These are phyloP conservation scores for Chernovozyma sophiae-reginae DNA, from an alignment of 1,139 yeast genomes.

Conservation along the genomic window DNA sequence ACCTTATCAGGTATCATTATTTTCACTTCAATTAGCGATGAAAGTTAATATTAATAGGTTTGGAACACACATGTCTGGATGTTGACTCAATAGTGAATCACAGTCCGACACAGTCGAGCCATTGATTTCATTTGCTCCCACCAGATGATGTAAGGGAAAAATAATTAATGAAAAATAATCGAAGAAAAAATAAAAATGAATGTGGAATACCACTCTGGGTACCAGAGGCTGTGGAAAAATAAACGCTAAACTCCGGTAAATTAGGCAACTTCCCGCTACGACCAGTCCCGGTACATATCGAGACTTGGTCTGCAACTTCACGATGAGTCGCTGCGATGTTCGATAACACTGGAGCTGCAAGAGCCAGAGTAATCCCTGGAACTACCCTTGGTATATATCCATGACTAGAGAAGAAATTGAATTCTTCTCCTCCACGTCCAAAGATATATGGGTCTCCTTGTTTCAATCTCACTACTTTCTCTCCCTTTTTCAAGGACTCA, in stretches of 20 bases:
- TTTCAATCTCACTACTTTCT: conserved; percentile 80
- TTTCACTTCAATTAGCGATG: no score
- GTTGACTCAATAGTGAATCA: no score
- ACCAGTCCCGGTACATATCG: conserved; percentile 94
- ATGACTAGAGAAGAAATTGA: conserved; percentile 54
- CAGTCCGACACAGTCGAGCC: no score
- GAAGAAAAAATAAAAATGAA: conserved; percentile 65
- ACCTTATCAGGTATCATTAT: no score
- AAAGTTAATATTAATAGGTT: conserved; percentile 79
- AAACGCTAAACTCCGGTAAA: conserved; percentile 74
- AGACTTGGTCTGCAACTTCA: conserved; percentile 87
- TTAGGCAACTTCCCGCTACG: conserved; percentile 78
- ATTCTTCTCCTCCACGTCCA: conserved; percentile 97
- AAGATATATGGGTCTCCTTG: conserved; percentile 98
- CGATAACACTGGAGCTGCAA: conserved; percentile 82
- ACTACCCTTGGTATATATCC: conserved; percentile 73
- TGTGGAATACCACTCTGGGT: conserved; percentile 85
- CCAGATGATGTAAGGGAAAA: conserved; percentile 75
- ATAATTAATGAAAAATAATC: conserved; percentile 46
- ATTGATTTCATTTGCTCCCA: conserved; percentile 82
- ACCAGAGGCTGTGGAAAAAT: conserved; percentile 85
- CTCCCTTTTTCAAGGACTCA: conserved; percentile 57
- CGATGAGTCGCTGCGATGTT: conserved; percentile 89
- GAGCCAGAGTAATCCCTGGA: conserved; percentile 88
- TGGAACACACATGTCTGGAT: conserved; percentile 94